These are phyloP conservation scores for Schizophyllum amplum DNA, from an alignment of 1,284 basidiomycete genomes.

Conservation along the genomic window DNA sequence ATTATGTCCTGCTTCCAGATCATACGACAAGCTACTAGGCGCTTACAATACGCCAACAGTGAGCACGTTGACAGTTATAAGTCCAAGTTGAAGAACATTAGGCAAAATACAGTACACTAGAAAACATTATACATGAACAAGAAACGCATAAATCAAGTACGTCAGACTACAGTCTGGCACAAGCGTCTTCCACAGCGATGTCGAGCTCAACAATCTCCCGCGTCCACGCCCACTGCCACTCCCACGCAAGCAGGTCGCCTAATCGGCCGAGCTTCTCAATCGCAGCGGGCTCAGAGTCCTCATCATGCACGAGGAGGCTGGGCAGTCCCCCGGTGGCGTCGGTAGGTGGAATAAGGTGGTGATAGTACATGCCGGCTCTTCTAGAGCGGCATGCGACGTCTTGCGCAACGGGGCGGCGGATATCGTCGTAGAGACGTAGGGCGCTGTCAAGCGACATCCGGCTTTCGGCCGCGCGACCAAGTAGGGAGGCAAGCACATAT, in stretches of 20 bases:
- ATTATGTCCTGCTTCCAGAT: too few species aligned
- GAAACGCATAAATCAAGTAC: too few species aligned
- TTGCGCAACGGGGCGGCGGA: conserved; percentile 36
- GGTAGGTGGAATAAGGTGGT: background rate
- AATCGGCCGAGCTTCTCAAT: background rate
- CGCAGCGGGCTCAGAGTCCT: background rate
- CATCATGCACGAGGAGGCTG: background rate
- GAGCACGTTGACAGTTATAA: too few species aligned
- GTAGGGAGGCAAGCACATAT: conserved; percentile 37
- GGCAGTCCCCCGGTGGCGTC: background rate
- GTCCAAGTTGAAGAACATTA: too few species aligned
- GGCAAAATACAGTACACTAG: too few species aligned
- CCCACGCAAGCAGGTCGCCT: background rate
- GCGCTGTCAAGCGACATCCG: conserved; percentile 28
- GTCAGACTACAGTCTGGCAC: background rate
- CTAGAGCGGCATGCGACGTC: conserved; percentile 21
- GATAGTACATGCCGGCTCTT: background rate
- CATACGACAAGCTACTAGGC: too few species aligned
- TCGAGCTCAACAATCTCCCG: background rate
- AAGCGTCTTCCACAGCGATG: background rate
- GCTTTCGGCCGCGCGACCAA: conserved; percentile 35
- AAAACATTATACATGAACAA: too few species aligned
- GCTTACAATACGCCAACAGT: too few species aligned
- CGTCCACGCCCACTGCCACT: background rate
- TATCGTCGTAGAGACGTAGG: conserved; percentile 35